Base-by-base conservation (phyloP, 257 asterid species). In the Solanum neorickii region DNA sequence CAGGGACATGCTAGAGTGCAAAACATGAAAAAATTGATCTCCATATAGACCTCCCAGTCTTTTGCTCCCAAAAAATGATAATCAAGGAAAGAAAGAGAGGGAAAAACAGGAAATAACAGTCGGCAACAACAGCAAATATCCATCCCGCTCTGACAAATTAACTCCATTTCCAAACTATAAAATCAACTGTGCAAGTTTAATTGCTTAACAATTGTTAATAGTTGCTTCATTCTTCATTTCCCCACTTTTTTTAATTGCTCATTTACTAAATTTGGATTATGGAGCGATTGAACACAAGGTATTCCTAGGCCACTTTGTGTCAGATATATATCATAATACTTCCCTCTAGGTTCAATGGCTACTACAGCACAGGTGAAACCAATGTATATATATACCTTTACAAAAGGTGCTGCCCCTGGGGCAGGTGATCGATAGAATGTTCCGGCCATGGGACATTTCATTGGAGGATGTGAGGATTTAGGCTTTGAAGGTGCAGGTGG, bases 401-500 rank as follows among this genome's bases (percentile, higher is more conserved):
- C 95, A 87, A 94, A 94, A 83, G 94, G 86, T 33, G 94, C 93
- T 86, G 90, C 91, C 37, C 96, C 95, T 62, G 97, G 96, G 86
- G 94, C 97, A 35, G 97, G 90, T 84, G 91, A 86, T 29, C 94
- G 92, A 82, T 93, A 93, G 86, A 94, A 92, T 83, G 86, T 94
- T 88, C 97, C 97, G 13, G 97, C 93, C 96, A 93, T 93, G 33
- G 97, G 97, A 83, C 94, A 92, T 87, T 90, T 92, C 74, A 94
- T 88, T 87, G 96, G 94, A 78, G 97, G 97, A 84, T 90, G 93
- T 31, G 95, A 90, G 10, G 95, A 93, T 83, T 91, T 91, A 35
- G 94, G 92, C 69, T 87, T 90, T 56, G 91, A n/a, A 49, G 94
- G 93, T 21, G 93, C 89, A 27, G 89, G 88, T 29, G 90, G 88